phyloP scores from a whole-genome alignment of 129 eudicot species.

The Escallonia herrerae region DNA sequence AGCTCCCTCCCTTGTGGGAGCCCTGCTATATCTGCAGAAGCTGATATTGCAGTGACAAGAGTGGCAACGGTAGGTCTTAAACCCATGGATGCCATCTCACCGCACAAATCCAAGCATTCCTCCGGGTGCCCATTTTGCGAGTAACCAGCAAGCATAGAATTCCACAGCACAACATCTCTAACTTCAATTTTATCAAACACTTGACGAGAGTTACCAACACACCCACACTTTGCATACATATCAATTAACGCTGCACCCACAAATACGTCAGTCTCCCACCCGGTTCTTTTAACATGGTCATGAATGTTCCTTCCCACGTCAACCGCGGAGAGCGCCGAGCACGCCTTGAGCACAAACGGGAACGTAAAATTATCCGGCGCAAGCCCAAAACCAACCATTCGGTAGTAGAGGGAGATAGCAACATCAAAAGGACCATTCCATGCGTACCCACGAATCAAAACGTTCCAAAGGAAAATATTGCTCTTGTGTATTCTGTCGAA shows the following conservation, averaged over 20 bases:
- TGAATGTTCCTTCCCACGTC: constrained; percentile 50
- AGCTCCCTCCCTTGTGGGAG: constrained; percentile 55
- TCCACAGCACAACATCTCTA: constrained; percentile 78
- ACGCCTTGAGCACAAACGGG: constrained; percentile 72
- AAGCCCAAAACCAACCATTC: constrained; percentile 44
- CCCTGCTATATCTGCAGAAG: constrained; percentile 53
- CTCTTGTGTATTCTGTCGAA: constrained; percentile 54
- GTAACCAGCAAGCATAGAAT: constrained; percentile 62
- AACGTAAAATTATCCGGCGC: constrained; percentile 64
- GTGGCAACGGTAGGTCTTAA: constrained; percentile 57
- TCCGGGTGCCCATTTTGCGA: constrained; percentile 53
- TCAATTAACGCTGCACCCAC: constrained; percentile 69
- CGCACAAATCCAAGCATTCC: constrained; percentile 40
- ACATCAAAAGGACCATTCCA: constrained; percentile 64
- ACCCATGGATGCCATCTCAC: constrained; percentile 37
- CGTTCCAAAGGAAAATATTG: constrained; percentile 64
- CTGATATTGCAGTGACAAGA: constrained; percentile 48
- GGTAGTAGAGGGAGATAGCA: constrained; percentile 38
- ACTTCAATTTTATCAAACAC: constrained; percentile 51
- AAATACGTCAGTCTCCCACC: constrained; percentile 64
- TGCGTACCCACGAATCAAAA: constrained; percentile 75
- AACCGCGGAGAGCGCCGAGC: constrained; percentile 39
- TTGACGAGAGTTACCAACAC: constrained; percentile 31
- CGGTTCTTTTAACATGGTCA: constrained; percentile 39
- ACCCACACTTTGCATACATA: constrained; percentile 74